These are phyloP conservation scores for Nakazawaea laoshanensis DNA, from an alignment of 805 yeast genomes.

Conservation along the genomic window DNA sequence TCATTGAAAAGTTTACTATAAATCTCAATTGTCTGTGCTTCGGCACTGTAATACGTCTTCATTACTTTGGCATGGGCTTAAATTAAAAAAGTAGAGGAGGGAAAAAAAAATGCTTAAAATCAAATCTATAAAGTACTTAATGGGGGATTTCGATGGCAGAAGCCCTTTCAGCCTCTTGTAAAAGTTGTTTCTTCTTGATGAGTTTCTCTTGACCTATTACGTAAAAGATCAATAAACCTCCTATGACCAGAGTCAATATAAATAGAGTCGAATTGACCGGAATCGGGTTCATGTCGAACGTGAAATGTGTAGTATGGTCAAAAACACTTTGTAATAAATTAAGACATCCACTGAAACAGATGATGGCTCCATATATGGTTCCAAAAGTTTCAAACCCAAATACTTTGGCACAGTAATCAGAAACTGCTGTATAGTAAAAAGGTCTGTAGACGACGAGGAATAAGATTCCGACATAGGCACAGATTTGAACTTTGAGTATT, in stretches of 20 bases:
- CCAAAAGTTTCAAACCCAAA: conserved; percentile 93
- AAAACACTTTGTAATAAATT: conserved; percentile 64
- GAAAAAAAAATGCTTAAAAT: too few species aligned
- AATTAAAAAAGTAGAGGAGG: too few species aligned
- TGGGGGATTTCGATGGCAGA: conserved; percentile 37
- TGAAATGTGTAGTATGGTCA: conserved; percentile 63
- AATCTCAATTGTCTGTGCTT: conserved; percentile 3
- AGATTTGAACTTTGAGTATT: conserved; percentile 33
- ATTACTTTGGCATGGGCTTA: too few species aligned
- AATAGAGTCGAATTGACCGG: conserved; percentile 65
- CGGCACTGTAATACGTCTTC: conserved; percentile 3
- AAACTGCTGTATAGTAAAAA: conserved; percentile 84
- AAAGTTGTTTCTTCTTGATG: conserved; percentile 43
- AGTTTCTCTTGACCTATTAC: conserved; percentile 32
- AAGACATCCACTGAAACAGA: conserved; percentile 74
- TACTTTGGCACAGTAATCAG: conserved; percentile 87
- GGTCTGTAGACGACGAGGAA: conserved; percentile 81
- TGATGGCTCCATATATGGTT: conserved; percentile 79
- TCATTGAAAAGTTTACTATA: conserved; percentile 6
- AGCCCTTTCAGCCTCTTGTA: conserved; percentile 58
- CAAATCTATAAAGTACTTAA: too few species aligned
- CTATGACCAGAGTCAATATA: conserved; percentile 43
- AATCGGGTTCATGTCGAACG: conserved; percentile 65
- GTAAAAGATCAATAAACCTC: conserved; percentile 31
- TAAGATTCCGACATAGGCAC: conserved; percentile 62